Base-by-base conservation (phyloP, 441 rosid species). In the Eruca vesicaria region DNA sequence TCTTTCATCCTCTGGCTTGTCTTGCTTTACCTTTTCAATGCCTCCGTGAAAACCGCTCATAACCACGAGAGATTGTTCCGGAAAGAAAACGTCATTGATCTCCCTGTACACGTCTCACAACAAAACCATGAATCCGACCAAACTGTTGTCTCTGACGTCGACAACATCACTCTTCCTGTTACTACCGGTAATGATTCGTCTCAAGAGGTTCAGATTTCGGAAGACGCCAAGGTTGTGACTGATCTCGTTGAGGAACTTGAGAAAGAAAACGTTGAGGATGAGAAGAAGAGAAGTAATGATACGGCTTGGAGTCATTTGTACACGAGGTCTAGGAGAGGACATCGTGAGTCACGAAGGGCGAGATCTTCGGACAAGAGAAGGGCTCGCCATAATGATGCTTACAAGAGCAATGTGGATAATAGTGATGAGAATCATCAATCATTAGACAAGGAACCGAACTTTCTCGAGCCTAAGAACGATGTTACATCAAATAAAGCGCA, bases 1-100 rank as follows among this genome's bases (percentile, higher is more conserved):
- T 63, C 78, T 55, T 79, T 81, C 67, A 64, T 84, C 68, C 75
- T 84, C 2, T 85, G 90, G 92, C 70, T 87, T 70, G 62, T 80
- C 21, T 75, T 87, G 78, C 78, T 87, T 65, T 85, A 77, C 79
- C 75, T 83, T 31, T 85, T 75, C 74, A 73, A 66, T 68, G 72
- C 78, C 61, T 88, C 89, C 9, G 79, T 84, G 6, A 58, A 65
- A 10, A 69, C 77, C 15, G 78, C 72, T 62, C 71, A 57, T 65
- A 61, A 66, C 61, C 78, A 70, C 20, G 84, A 72, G 31, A 72
- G 72, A 65, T 69, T 76, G 41, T 74, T 73, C 38, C 75, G 63
- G 8, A 29, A 60, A 36, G 67, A 75, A 35, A 64, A 77, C 41
- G 5, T 53, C 20, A 72, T 23, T 6, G 38, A 29, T 63, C 69